phyloP scores from a whole-genome alignment of 768 basidiomycete species.

The Russula compacta region DNA sequence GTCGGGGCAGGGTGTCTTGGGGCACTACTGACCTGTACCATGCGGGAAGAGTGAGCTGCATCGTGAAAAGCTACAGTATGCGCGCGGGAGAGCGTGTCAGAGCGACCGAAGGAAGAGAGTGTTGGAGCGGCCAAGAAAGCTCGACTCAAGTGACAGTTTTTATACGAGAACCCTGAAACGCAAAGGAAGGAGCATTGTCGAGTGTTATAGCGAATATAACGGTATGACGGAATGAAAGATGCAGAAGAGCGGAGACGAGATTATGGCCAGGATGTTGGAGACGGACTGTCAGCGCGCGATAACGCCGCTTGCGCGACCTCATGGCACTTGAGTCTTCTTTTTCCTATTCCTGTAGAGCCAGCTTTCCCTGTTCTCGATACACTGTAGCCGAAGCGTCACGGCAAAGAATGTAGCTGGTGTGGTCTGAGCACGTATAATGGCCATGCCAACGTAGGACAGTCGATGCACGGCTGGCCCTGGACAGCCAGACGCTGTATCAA shows the following conservation, averaged over 20 bases:
- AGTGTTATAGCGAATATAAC: neutral
- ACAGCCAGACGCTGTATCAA: too few relatives aligned
- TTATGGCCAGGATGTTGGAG: neutral
- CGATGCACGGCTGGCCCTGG: too few relatives aligned
- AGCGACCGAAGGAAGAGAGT: neutral
- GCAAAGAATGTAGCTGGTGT: too few relatives aligned
- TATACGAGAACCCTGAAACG: slow-evolving; percentile 7
- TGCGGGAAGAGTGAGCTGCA: slow-evolving; percentile 6
- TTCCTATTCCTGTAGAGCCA: too few relatives aligned
- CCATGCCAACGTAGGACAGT: too few relatives aligned
- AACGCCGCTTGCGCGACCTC: too few relatives aligned
- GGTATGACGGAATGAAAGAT: neutral
- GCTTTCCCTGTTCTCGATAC: too few relatives aligned
- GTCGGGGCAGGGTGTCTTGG: neutral
- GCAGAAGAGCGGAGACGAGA: neutral
- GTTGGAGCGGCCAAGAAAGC: too few relatives aligned
- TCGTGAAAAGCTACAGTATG: neutral
- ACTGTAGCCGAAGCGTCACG: too few relatives aligned
- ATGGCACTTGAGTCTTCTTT: too few relatives aligned
- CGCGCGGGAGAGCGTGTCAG: neutral
- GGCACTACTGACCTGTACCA: slow-evolving; percentile 15
- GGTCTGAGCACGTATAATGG: too few relatives aligned
- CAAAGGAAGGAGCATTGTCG: neutral
- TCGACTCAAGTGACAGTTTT: neutral
- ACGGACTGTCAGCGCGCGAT: neutral